phyloP scores from a whole-genome alignment of 306 rosid species.

The Hippophae gyantsensis region DNA sequence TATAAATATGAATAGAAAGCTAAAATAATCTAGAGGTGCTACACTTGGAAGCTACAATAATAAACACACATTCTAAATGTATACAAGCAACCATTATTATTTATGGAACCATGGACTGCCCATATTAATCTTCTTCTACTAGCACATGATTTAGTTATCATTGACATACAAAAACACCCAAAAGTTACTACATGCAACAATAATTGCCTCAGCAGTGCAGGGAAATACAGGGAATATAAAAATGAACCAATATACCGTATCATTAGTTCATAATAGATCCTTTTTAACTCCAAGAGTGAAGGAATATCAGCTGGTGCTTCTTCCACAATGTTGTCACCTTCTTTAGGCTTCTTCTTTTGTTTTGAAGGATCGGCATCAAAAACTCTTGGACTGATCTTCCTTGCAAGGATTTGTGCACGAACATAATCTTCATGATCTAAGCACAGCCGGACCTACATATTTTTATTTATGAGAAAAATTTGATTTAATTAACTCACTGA shows the following conservation, averaged over 20 bases:
- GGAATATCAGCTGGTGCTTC: constrained; percentile 85
- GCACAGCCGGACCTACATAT: constrained; percentile 58
- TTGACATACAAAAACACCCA: no score
- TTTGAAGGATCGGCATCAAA: constrained; percentile 54
- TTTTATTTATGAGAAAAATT: background rate
- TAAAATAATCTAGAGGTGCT: no score
- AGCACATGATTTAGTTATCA: no score
- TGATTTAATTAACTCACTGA: background rate
- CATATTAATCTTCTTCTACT: no score
- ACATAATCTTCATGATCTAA: constrained; percentile 69
- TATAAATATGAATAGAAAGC: no score
- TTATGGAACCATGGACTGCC: no score
- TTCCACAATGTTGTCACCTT: constrained; percentile 71
- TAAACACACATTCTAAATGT: no score
- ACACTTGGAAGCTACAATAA: no score
- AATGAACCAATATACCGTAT: constrained; percentile 40
- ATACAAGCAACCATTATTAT: no score
- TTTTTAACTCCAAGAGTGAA: constrained; percentile 69
- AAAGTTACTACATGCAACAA: no score
- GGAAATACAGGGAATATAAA: background rate
- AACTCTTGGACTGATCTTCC: constrained; percentile 78
- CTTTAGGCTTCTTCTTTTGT: constrained; percentile 85
- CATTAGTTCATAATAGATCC: constrained; percentile 73
- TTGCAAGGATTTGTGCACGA: constrained; percentile 70
- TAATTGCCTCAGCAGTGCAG: no score